Base-by-base conservation (phyloP, 176 grass and related monocot species). In the Carex parvula region DNA sequence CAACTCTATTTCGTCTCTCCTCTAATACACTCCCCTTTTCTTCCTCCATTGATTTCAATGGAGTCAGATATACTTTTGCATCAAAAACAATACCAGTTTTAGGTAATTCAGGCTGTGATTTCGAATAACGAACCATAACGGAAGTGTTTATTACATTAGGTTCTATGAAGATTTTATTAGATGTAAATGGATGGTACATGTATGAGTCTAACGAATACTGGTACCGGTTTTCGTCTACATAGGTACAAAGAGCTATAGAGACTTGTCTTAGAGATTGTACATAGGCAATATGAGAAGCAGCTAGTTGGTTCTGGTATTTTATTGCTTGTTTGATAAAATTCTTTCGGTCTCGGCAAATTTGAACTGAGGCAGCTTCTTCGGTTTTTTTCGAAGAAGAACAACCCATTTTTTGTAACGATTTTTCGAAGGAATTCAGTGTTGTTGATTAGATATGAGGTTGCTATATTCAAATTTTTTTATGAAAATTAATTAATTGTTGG, bases 361-460 rank as follows among this genome's bases (percentile, higher is more conserved):
- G 85, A 70, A 98, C 91, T 1, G 85, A 91, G 16, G 63, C 91
- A 64, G 88, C 85, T 87, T 98, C 92, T 60, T 95, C 91, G 39
- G 93, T 65, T 87, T 95, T 65, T 87, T 95, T 97, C 7, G 88
- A 90, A 66, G 92, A 98, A 21, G 90, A 93, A 88, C 92, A 98
- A 54, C 95, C 95, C 95, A 98, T 98, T 20, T 83, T 82, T 79
- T 58, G 18, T 16, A 65, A 6, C 29, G 3, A 30, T 66, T 20
- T 82, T 82, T 64, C 30, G 33, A 65, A 46, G 13, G 41, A 82
- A 48, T 68, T 66, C 9, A 2, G 80, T 8, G 9, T 29, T n/a
- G 11, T 74, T 22, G 60, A 65, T 44, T 63, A 42, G 60, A 44
- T 42, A 35, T 8, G 42, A 29, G 11, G 14, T 7, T 66, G 80